Conservation (phyloP, 2,329 filamentous ascomycete genomes). For the Fusarium sp. region DNA sequence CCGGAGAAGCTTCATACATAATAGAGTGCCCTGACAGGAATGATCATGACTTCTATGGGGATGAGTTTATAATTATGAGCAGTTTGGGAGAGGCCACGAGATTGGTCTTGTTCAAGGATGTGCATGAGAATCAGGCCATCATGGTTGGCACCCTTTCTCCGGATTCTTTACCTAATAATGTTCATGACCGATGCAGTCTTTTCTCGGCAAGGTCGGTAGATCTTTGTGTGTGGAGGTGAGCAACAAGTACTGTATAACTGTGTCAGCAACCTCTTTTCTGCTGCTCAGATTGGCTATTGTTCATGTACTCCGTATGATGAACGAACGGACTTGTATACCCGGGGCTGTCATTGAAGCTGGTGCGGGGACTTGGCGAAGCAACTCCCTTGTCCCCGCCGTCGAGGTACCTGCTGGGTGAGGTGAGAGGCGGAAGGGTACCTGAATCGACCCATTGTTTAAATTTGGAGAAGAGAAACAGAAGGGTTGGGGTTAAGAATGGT, state of each 20-base stretch:
- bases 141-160: neutral
- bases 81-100: neutral
- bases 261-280: neutral
- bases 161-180: slow-evolving; percentile 31
- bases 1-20: neutral
- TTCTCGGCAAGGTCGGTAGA: slow-evolving; percentile 42
- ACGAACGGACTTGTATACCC: slow-evolving; percentile 30
- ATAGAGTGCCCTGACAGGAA: neutral
- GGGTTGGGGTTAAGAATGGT: neutral
- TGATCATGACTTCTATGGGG: neutral
- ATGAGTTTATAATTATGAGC: neutral
- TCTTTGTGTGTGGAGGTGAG: slow-evolving; percentile 2
- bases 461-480: slow-evolving; percentile 35
- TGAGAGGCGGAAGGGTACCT: slow-evolving; percentile 19
- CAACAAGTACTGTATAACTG: neutral
- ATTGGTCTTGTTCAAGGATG: neutral
- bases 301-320: slow-evolving; percentile 8
- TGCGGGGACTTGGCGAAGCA: slow-evolving; percentile 22
- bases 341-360: slow-evolving; percentile 7
- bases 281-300: too few species aligned
- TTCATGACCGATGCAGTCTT: slow-evolving; percentile 31
- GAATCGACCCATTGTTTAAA: slow-evolving; percentile 17
- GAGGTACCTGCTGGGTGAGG: slow-evolving; percentile 13
- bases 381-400: slow-evolving; percentile 32
- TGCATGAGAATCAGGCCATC: slow-evolving; percentile 38